Evolutionary conservation across 2,329 filamentous ascomycete genomes (phyloP).

Genomic region (Berkeleyomyces basicola): DNA sequence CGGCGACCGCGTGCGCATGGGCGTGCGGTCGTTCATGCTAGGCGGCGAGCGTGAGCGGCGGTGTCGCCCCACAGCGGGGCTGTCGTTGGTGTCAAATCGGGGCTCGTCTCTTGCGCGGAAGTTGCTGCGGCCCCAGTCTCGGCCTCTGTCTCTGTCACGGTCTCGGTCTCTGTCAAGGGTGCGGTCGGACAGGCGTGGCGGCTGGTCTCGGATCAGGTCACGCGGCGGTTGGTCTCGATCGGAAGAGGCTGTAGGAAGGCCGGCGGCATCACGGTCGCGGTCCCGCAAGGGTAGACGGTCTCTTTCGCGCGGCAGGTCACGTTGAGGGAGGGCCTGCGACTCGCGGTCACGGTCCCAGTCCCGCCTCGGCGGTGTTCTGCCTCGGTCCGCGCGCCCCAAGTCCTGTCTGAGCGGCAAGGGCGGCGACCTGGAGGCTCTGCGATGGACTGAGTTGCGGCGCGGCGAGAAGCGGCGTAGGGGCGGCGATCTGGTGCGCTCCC

Average conservation of each 20-base stretch:
- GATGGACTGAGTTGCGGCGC: slow-evolving; percentile 24
- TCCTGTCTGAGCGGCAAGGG: slow-evolving; percentile 16
- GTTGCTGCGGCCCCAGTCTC: slow-evolving; percentile 22
- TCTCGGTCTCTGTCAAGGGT: slow-evolving; percentile 22
- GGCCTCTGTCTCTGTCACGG: slow-evolving; percentile 20
- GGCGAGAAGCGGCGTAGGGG: slow-evolving; percentile 19
- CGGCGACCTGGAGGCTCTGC: slow-evolving; percentile 19
- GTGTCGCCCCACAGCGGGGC: neutral
- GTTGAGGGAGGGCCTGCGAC: slow-evolving; percentile 17
- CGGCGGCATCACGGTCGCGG: slow-evolving; percentile 6
- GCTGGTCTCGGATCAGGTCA: slow-evolving; percentile 4
- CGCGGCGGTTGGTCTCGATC: slow-evolving; percentile 5
- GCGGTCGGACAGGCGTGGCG: slow-evolving; percentile 10
- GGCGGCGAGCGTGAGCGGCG: slow-evolving; percentile 39
- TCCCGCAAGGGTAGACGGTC: slow-evolving; percentile 4
- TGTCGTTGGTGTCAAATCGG: slow-evolving; percentile 15
- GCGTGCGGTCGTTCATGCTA: slow-evolving; percentile 16
- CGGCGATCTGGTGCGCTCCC: slow-evolving; percentile 20
- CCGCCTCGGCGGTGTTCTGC: slow-evolving; percentile 24
- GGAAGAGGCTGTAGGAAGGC: neutral
- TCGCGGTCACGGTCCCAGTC: slow-evolving; percentile 21
- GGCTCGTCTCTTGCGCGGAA: slow-evolving; percentile 18
- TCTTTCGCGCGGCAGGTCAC: slow-evolving; percentile 17
- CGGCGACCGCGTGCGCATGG: slow-evolving; percentile 5
- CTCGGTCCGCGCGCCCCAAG: slow-evolving; percentile 24